Percentiles rank a stretch among this genome's conserved stretches.
These are phyloP conservation scores for Mycena pura DNA, from an alignment of 768 basidiomycete genomes.

Conservation along the genomic window DNA sequence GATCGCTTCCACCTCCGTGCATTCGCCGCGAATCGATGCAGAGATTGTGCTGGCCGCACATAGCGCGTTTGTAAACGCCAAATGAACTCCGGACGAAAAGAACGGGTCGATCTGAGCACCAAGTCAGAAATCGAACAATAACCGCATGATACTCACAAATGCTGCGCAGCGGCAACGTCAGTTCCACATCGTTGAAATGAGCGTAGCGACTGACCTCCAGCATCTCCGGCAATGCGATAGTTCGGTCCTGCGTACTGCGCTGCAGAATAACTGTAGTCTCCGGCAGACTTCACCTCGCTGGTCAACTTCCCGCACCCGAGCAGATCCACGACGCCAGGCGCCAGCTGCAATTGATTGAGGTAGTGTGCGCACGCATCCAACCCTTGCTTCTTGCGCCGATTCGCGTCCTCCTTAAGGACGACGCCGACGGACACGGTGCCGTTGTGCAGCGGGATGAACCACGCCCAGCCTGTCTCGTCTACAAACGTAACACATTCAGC, in stretches of 20 bases:
- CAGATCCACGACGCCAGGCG: constrained; percentile 32
- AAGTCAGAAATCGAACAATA: constrained; percentile 24
- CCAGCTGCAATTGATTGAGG: constrained; percentile 34
- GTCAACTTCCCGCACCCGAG: constrained; percentile 32
- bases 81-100: constrained; percentile 60
- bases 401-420: constrained; percentile 49
- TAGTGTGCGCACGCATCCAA: constrained; percentile 35
- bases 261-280: constrained; percentile 45
- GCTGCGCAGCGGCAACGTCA: no score
- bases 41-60: constrained; percentile 44
- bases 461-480: constrained; percentile 64
- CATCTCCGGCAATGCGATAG: constrained; percentile 42
- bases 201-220: constrained; percentile 38
- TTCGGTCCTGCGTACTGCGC: constrained; percentile 37
- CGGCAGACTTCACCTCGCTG: constrained; percentile 35
- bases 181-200: no score
- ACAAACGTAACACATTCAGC: not conserved
- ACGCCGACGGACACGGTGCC: constrained; percentile 58
- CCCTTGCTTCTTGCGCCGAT: constrained; percentile 40
- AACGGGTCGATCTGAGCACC: constrained; percentile 56
- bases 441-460: constrained; percentile 62
- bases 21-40: constrained; percentile 39
- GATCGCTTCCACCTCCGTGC: constrained; percentile 38
- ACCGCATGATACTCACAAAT: constrained; percentile 40
- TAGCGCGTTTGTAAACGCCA: constrained; percentile 45